Conservation (phyloP, 1,284 basidiomycete species). For the Trametes sp. region DNA sequence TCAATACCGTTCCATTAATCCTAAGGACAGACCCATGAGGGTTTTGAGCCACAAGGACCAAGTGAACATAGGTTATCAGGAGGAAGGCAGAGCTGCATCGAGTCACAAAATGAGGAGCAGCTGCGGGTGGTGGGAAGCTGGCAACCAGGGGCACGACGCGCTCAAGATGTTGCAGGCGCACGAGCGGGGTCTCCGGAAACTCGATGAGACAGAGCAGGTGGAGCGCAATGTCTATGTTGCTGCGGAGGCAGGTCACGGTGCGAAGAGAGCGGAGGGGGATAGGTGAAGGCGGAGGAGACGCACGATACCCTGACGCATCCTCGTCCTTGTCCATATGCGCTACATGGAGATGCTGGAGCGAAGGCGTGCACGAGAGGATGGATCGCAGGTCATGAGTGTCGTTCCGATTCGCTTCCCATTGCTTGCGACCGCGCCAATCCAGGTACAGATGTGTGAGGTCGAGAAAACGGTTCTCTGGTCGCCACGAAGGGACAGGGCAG, state of each 20-base stretch:
- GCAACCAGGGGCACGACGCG: background rate
- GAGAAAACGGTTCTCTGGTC: background rate
- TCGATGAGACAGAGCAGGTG: background rate
- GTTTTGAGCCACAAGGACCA: background rate
- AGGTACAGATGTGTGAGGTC: background rate
- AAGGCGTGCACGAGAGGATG: background rate
- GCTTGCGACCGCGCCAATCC: background rate
- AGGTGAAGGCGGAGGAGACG: background rate
- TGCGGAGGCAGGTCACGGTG: background rate
- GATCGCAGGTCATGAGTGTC: background rate
- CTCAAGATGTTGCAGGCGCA: background rate
- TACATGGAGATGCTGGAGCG: background rate
- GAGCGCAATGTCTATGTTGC: background rate
- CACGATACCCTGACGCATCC: background rate
- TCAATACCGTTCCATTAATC: background rate
- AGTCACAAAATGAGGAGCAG: background rate
- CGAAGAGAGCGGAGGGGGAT: background rate
- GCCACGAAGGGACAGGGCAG: background rate
- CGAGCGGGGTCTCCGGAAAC: background rate
- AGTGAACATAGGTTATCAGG: background rate
- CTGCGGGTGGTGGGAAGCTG: background rate
- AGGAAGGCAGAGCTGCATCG: background rate
- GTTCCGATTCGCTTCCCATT: background rate
- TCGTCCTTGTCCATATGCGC: background rate
- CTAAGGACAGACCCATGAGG: background rate